These are phyloP conservation scores for Lepidium africanum DNA, from an alignment of 345 rosid species.

Conservation along the genomic window DNA sequence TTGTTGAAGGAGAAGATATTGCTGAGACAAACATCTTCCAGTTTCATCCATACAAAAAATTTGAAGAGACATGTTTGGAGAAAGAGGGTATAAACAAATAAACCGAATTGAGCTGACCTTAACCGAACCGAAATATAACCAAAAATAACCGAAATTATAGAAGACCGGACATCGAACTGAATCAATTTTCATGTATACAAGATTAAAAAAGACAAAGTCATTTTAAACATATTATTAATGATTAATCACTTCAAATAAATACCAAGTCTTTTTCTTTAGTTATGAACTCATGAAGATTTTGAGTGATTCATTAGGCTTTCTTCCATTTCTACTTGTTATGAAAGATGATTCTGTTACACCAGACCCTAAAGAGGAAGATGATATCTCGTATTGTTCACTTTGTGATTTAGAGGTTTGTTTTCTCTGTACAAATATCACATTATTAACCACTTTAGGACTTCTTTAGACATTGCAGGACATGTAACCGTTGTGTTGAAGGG, in stretches of 20 bases:
- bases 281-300: slow-evolving; percentile 6
- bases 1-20: slow-evolving; percentile 6
- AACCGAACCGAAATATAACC: background rate
- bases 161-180: background rate
- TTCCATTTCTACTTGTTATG: slow-evolving; percentile 75
- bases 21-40: slow-evolving; percentile 16
- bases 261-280: background rate
- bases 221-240: background rate
- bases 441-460: background rate
- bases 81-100: background rate
- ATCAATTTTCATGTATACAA: no score
- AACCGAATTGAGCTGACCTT: background rate
- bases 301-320: background rate
- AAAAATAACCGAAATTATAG: background rate
- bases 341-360: slow-evolving; percentile 80
- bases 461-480: slow-evolving; percentile 57
- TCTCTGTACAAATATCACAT: background rate
- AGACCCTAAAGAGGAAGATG: slow-evolving; percentile 60
- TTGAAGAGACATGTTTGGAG: background rate
- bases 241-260: background rate
- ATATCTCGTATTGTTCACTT: slow-evolving; percentile 66
- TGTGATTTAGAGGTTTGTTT: slow-evolving; percentile 79
- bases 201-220: background rate
- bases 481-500: slow-evolving; percentile 95
- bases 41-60: slow-evolving; percentile 3